phyloP scores from a whole-genome alignment of 192 early-diverging fungal genomes.

The Coemansia biformis region DNA sequence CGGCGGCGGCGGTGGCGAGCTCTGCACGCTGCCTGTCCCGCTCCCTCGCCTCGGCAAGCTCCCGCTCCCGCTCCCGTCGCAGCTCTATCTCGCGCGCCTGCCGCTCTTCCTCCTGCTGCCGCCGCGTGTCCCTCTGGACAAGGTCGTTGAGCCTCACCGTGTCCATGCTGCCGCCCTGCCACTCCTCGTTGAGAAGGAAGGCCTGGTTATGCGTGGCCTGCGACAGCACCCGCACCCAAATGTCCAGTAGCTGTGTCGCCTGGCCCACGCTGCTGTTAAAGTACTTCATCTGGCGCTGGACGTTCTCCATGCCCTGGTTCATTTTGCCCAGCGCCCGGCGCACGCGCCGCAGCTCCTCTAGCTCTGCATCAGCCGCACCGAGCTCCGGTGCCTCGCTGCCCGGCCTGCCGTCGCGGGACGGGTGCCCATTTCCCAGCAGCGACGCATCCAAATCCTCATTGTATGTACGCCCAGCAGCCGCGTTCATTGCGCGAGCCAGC shows the following conservation, averaged over 20 bases:
- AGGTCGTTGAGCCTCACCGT: constrained; percentile 22
- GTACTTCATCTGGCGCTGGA: constrained; percentile 47
- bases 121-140: constrained; percentile 20
- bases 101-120: constrained; percentile 31
- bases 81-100: constrained; percentile 10
- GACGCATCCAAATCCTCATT: too few relatives aligned
- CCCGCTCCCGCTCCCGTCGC: constrained; percentile 6
- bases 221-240: constrained; percentile 53
- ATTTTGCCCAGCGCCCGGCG: constrained; percentile 41
- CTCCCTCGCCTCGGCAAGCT: constrained; percentile 28
- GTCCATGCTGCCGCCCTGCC: constrained; percentile 49
- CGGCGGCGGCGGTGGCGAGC: constrained; percentile 7
- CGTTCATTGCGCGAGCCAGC: too few relatives aligned
- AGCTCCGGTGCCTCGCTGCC: neutral
- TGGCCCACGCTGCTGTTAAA: constrained; percentile 54
- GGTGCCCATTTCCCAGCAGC: too few relatives aligned
- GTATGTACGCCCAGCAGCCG: too few relatives aligned
- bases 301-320: constrained; percentile 45
- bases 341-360: constrained; percentile 42
- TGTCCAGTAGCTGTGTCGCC: constrained; percentile 52
- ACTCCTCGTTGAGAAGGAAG: constrained; percentile 47
- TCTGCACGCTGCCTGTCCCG: constrained; percentile 28
- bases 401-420: too few relatives aligned
- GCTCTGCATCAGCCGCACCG: constrained; percentile 14
- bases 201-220: constrained; percentile 53